phyloP scores from a whole-genome alignment of 2,329 filamentous ascomycete species.

The Colletotrichum viniferum region DNA sequence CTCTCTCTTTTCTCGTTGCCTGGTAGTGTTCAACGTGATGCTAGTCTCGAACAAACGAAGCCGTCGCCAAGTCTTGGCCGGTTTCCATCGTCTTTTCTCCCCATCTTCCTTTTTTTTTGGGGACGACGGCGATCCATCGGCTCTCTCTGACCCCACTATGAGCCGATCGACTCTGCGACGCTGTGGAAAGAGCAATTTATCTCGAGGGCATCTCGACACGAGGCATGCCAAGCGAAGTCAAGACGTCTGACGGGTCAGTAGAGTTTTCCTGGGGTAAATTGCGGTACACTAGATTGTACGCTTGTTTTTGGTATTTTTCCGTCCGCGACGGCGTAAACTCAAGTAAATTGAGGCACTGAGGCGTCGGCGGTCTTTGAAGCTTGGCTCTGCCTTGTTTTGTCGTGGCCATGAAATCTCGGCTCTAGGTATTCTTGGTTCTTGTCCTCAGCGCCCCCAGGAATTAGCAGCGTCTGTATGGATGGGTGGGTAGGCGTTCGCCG shows the following conservation, averaged over 20 bases:
- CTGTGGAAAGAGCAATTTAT: slow-evolving; percentile 4
- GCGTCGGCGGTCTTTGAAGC: not conserved
- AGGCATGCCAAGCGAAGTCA: not conserved
- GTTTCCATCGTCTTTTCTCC: not conserved
- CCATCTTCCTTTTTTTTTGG: not conserved
- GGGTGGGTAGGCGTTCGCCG: not conserved
- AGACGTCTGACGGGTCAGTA: not conserved
- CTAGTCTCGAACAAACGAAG: not conserved
- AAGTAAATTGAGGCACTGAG: not conserved
- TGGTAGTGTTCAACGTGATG: not conserved
- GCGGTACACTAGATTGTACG: not conserved
- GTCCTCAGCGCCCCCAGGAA: not conserved
- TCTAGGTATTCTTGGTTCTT: not conserved
- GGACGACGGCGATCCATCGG: not conserved
- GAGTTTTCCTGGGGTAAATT: slow-evolving; percentile 4
- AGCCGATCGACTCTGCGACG: not conserved
- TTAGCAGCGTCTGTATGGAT: not conserved
- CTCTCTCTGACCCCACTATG: not conserved
- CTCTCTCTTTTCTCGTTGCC: not conserved
- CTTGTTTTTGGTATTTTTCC: not conserved
- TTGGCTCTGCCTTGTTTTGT: not conserved
- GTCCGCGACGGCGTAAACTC: not conserved
- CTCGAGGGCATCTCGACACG: slow-evolving; percentile 13
- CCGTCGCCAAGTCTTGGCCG: not conserved
- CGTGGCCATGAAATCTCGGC: not conserved